Conservation (phyloP, 163 green algal genomes). For the Chlamydomonas reinhardtii region DNA sequence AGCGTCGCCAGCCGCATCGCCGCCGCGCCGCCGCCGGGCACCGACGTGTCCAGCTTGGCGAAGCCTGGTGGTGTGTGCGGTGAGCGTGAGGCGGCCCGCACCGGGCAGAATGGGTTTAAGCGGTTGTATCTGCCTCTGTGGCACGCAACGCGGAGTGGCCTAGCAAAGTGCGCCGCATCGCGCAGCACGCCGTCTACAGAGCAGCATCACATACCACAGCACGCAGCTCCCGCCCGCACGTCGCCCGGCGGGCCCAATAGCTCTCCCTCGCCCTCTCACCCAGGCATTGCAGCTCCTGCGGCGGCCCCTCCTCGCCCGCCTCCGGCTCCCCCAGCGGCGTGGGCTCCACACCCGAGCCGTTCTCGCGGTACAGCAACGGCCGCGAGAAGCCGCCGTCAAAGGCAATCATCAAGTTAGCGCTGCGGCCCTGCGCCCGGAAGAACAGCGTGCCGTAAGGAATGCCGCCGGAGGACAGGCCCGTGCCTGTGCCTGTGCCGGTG, state of each 20-base stretch:
- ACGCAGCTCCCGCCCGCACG: no score
- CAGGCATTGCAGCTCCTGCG: conserved; percentile 25
- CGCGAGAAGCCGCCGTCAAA: conserved; percentile 38
- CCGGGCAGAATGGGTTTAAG: no score
- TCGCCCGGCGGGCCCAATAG: no score
- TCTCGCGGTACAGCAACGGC: conserved; percentile 34
- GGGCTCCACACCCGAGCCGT: not conserved
- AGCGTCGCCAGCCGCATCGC: conserved; percentile 18
- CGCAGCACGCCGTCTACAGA: no score
- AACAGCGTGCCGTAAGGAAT: conserved; percentile 39
- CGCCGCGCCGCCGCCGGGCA: not conserved
- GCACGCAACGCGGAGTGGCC: no score
- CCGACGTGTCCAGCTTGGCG: conserved; percentile 5
- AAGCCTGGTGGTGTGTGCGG: not conserved
- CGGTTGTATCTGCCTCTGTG: no score
- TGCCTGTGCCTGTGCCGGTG: not conserved
- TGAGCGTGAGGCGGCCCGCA: not conserved
- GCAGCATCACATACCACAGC: no score
- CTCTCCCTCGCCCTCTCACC: conserved; percentile 3
- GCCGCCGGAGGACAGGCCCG: conserved; percentile 11
- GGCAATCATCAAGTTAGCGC: not conserved
- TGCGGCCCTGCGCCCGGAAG: not conserved
- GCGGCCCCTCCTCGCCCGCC: conserved; percentile 22
- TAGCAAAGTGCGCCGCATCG: no score
- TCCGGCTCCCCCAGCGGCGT: conserved; percentile 11